Base-by-base conservation (phyloP, 2,329 filamentous ascomycete species). In the Thelonectria olida region DNA sequence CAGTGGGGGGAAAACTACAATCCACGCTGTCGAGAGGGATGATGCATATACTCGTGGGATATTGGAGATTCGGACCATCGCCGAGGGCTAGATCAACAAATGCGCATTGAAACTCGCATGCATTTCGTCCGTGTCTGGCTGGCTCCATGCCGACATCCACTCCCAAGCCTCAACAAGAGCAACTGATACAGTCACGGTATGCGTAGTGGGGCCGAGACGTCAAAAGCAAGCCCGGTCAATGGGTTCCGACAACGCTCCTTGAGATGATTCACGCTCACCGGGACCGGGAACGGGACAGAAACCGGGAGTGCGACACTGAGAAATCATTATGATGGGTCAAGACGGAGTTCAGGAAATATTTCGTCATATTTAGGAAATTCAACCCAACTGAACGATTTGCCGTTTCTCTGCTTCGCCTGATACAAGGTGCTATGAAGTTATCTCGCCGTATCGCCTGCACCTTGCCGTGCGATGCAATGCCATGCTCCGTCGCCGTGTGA, bases 231-330 rank as follows among this genome's bases (percentile, higher is more conserved):
- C 15, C 42, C 15, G 31, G 44, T 17, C 52, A 54, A 51, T 51
- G 57, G 23, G 51, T 55, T 60, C 52, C 58, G 58, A 61, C 58
- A 61, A 61, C 52, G 51, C 57, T 55, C 36, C 51, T 45, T 9
- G 38, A 22, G 4, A 38, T 60, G 57, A 60, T 60, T 60, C 45
- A 55, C 53, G 25, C 47, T 55, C 58, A 23, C 52, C 39, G 52
- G 52, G 28, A 61, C 52, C 58, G 58, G 58, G 52, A 61, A 47
- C 42, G 31, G 19, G 22, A 49, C 41, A 34, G 25, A 20, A 47
- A 10, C 58, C 47, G 47, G 58, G 45, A 42, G 17, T 25, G 48
- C 47, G 13, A 31, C 45, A 36, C 49, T 7, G 23, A 7, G 22
- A 31, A 19, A 36, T 15, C 28, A 41, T 34, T 15, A 34, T 15